Percentiles rank a stretch among this genome's conserved stretches.
These are phyloP conservation scores for Aspergillus sp. DNA, from an alignment of 2,329 filamentous ascomycete genomes.

Conservation along the genomic window DNA sequence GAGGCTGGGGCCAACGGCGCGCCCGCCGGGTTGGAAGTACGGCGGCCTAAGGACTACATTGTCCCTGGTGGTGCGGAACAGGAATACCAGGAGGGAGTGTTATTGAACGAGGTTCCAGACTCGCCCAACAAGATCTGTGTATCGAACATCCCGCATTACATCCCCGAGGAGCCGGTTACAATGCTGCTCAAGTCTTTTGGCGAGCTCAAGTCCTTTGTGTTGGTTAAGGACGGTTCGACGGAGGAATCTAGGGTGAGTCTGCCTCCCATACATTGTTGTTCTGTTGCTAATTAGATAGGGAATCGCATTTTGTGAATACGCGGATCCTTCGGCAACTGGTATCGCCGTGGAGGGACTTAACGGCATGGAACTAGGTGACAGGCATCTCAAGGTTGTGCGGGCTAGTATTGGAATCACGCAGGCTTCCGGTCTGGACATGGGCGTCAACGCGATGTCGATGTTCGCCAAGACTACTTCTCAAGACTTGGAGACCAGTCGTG, in stretches of 20 bases:
- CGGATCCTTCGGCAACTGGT: constrained; percentile 65
- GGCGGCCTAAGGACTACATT: constrained; percentile 93
- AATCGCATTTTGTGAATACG: constrained; percentile 94
- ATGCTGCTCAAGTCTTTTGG: constrained; percentile 89
- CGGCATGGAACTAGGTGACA: constrained; percentile 86
- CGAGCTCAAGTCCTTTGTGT: constrained; percentile 80
- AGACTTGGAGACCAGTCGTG: constrained; percentile 71
- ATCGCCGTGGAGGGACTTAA: constrained; percentile 87
- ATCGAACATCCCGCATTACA: constrained; percentile 77
- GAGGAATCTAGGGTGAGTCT: constrained; percentile 75
- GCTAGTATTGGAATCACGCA: constrained; percentile 94
- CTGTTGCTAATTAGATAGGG: constrained; percentile 50
- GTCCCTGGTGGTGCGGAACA: constrained; percentile 74
- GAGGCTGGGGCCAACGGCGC: constrained; percentile 49
- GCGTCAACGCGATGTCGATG: constrained; percentile 96
- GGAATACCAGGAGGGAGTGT: constrained; percentile 65
- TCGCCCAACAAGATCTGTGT: constrained; percentile 94
- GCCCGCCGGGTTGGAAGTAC: constrained; percentile 60
- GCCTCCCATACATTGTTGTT: constrained; percentile 5
- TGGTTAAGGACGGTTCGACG: constrained; percentile 79
- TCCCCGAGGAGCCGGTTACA: constrained; percentile 84
- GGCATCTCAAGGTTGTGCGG: constrained; percentile 74
- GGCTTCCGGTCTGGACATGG: constrained; percentile 84
- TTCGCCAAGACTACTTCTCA: constrained; percentile 81
- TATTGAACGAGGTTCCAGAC: constrained; percentile 78